phyloP scores from a whole-genome alignment of 345 rosid genomes.

The Garcia nutans region DNA sequence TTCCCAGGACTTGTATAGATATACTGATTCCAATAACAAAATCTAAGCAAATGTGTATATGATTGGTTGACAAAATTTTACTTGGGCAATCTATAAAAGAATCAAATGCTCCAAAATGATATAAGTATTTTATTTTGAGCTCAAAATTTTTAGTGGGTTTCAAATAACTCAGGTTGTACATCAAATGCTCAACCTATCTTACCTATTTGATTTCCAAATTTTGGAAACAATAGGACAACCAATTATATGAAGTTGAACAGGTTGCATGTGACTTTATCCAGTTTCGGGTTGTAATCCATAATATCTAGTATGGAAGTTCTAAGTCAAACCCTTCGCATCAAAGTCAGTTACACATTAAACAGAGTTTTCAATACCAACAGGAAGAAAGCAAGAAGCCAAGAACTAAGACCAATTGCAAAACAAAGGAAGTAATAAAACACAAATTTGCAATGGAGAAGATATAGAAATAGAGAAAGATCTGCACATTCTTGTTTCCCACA shows the following conservation, averaged over 20 bases:
- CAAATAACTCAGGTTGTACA: neutral
- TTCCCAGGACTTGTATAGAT: neutral
- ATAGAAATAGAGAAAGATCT: neutral
- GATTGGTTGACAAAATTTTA: neutral
- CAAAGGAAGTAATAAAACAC: neutral
- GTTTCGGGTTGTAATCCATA: neutral
- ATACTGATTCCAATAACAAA: neutral
- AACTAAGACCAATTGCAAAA: neutral
- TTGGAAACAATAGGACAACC: neutral
- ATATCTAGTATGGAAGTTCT: neutral
- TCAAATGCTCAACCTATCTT: neutral
- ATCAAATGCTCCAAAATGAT: neutral
- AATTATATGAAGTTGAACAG: neutral
- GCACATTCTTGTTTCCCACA: neutral
- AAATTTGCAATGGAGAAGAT: neutral
- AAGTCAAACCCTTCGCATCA: neutral
- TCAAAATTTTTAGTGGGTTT: neutral
- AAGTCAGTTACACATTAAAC: neutral
- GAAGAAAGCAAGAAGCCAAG: neutral
- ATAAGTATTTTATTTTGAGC: neutral
- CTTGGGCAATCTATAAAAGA: neutral
- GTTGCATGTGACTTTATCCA: neutral
- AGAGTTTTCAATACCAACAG: neutral
- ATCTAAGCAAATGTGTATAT: neutral
- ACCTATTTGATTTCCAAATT: neutral